These are phyloP conservation scores for Penicillium paneum DNA, from an alignment of 2,329 filamentous ascomycete species.

Conservation along the genomic window DNA sequence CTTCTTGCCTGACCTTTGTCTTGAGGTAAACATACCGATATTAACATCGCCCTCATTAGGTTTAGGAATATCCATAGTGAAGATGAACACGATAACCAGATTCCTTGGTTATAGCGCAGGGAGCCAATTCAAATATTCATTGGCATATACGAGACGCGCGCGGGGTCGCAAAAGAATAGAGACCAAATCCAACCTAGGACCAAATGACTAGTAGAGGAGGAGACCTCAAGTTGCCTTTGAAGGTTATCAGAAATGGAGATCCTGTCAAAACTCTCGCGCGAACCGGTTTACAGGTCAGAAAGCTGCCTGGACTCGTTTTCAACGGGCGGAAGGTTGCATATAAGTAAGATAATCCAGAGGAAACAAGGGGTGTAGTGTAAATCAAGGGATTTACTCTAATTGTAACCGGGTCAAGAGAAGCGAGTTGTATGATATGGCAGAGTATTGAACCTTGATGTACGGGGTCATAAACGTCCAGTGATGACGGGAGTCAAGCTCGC, in stretches of 20 bases:
- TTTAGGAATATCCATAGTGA: slow-evolving; percentile 19
- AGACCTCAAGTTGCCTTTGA: neutral
- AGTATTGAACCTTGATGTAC: neutral
- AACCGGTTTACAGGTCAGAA: slow-evolving; percentile 18
- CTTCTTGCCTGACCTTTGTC: neutral
- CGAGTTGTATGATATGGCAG: neutral
- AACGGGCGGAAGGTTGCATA: neutral
- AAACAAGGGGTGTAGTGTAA: slow-evolving; percentile 19
- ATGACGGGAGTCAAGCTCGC: neutral
- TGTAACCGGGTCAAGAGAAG: neutral
- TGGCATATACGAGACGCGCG: neutral
- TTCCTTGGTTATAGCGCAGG: neutral
- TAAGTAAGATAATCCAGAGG: neutral
- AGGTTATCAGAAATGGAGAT: slow-evolving; percentile 1
- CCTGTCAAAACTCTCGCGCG: slow-evolving; percentile 1
- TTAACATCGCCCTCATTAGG: slow-evolving; percentile 22
- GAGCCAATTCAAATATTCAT: slow-evolving; percentile 12
- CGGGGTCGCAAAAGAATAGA: neutral
- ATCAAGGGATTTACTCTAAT: neutral
- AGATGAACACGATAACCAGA: slow-evolving; percentile 1
- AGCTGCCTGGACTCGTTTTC: neutral
- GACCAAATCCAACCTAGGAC: neutral
- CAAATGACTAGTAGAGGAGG: neutral
- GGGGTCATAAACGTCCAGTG: neutral
- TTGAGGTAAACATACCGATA: slow-evolving; percentile 16